Evolutionary conservation across 352 stramenopile species (phyloP).

Genomic region (Pythium rishiriense): DNA sequence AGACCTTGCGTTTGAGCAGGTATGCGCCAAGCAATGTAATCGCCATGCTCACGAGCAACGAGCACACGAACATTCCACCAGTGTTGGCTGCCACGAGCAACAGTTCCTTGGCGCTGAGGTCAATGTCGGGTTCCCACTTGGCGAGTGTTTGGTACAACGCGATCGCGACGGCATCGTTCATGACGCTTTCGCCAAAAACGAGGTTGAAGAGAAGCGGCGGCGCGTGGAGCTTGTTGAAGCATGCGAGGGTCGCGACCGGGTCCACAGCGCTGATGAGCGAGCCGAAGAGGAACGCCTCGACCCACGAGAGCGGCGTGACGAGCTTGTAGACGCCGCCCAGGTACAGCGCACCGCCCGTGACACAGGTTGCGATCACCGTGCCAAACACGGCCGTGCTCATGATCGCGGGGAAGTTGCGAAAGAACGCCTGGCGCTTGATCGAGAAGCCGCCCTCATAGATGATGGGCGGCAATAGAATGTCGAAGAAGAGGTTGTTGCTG

Average conservation of each 20-base stretch:
- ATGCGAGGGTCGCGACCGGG: conserved; percentile 91
- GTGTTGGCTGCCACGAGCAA: conserved; percentile 68
- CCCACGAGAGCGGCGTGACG: conserved; percentile 82
- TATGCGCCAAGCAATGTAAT: conserved; percentile 80
- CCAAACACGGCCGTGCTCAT: conserved; percentile 83
- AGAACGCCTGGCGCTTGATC: conserved; percentile 83
- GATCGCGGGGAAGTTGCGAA: conserved; percentile 85
- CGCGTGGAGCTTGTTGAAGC: conserved; percentile 90
- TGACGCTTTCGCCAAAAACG: conserved; percentile 93
- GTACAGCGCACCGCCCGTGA: conserved; percentile 76
- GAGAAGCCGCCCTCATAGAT: conserved; percentile 89
- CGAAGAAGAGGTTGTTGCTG: conserved; percentile 88
- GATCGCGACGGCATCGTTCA: conserved; percentile 95
- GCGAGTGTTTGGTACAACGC: conserved; percentile 92
- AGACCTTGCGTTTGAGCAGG: conserved; percentile 73
- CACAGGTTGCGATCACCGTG: conserved; percentile 74
- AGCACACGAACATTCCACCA: conserved; percentile 77
- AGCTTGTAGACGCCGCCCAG: conserved; percentile 55
- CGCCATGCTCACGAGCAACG: conserved; percentile 58
- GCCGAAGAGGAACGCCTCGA: conserved; percentile 92
- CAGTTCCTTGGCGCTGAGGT: conserved; percentile 62
- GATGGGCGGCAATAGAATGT: conserved; percentile 83
- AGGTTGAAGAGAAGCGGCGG: conserved; percentile 93
- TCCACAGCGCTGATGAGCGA: conserved; percentile 93
- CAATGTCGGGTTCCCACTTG: conserved; percentile 84